Evolutionary conservation across 306 rosid genomes (phyloP).

Genomic region (Canavalia ensiformis): DNA sequence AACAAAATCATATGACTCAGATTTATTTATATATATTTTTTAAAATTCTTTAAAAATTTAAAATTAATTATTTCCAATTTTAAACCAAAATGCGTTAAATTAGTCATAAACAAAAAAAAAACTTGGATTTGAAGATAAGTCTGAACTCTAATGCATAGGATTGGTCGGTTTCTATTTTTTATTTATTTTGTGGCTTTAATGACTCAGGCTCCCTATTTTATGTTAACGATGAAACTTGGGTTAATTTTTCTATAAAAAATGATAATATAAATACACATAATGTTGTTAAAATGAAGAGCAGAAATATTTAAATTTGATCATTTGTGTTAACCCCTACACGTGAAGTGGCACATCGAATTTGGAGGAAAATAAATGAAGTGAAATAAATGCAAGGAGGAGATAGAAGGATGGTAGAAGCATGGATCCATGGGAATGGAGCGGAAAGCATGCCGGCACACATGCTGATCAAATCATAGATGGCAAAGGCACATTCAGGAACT

Average conservation of each 20-base stretch:
- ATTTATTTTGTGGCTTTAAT: background rate
- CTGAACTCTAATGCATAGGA: background rate
- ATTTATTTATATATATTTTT: too few relatives aligned
- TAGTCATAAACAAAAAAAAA: background rate
- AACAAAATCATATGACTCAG: too few relatives aligned
- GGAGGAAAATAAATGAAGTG: background rate
- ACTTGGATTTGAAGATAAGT: background rate
- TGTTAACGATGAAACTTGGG: background rate
- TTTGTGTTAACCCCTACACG: constrained; percentile 37
- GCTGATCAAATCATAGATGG: constrained; percentile 18
- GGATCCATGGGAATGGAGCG: constrained; percentile 29
- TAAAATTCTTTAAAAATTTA: too few relatives aligned
- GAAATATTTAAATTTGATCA: background rate
- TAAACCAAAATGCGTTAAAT: background rate
- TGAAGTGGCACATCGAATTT: constrained; percentile 50
- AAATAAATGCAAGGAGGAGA: background rate
- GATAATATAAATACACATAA: too few relatives aligned
- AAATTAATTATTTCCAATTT: too few relatives aligned
- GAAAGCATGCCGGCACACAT: constrained; percentile 48
- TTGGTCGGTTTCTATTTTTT: background rate
- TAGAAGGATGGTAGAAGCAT: background rate
- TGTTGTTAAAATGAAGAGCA: too few relatives aligned
- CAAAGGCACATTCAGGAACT: constrained; percentile 2
- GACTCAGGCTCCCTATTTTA: background rate
- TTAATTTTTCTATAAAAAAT: background rate